phyloP scores from a whole-genome alignment of 257 asterid species.

The Nicotiana knightiana region DNA sequence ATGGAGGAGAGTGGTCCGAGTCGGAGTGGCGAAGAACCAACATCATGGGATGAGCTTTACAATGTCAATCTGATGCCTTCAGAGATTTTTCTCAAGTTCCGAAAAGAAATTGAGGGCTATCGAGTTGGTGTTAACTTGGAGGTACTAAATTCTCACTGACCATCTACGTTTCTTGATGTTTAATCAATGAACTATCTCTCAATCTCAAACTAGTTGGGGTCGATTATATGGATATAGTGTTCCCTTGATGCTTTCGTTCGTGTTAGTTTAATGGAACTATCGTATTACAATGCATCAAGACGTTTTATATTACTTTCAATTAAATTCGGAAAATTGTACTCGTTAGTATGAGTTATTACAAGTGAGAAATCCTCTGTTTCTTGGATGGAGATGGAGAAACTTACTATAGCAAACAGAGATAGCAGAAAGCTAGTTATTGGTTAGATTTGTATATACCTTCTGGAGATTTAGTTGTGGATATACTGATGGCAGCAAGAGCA shows the following conservation, averaged over 20 bases:
- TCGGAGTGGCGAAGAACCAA: slow-evolving; percentile 62
- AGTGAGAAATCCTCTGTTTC: neutral
- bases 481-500: neutral
- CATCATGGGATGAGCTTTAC: slow-evolving; percentile 83
- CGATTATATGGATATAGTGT: neutral
- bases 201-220: neutral
- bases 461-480: neutral
- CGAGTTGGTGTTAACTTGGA: slow-evolving; percentile 86
- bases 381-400: neutral
- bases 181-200: neutral
- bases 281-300: neutral
- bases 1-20: slow-evolving; percentile 54
- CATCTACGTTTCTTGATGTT: neutral
- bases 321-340: neutral
- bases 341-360: neutral
- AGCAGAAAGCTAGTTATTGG: neutral
- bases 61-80: slow-evolving; percentile 83
- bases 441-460: neutral
- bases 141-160: slow-evolving; percentile 36
- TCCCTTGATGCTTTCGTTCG: neutral
- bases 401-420: neutral
- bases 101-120: slow-evolving; percentile 68
- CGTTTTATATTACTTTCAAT: neutral
- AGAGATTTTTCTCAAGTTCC: slow-evolving; percentile 72
- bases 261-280: neutral